A percentile compares a stretch with the other conserved stretches of the same genome.
Conservation (phyloP, 129 eudicot species). For the carrot (Daucus carota) region DH1_v3.0 NC_030383.2:62486001-62486500, state of each 20-base stretch:
- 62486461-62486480: slow-evolving; percentile 21
- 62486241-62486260: slow-evolving; percentile 32
- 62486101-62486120: slow-evolving; percentile 56
- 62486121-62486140: slow-evolving; percentile 36
- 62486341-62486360: slow-evolving; percentile 41
- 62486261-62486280: slow-evolving; percentile 17
- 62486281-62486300: slow-evolving; percentile 49
- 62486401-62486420: slow-evolving; percentile 46
- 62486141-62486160: slow-evolving; percentile 32
- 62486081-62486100: slow-evolving; percentile 38
- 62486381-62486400: slow-evolving; percentile 30
- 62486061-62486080: slow-evolving; percentile 58
- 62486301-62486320: slow-evolving; percentile 47
- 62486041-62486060: slow-evolving; percentile 58
- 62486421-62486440: slow-evolving; percentile 45
- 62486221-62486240: slow-evolving; percentile 33
- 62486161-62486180: slow-evolving; percentile 36
- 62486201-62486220: slow-evolving; percentile 44
- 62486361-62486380: slow-evolving; percentile 44
- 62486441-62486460: slow-evolving; percentile 48
- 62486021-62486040: slow-evolving; percentile 44
- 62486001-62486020: slow-evolving; percentile 41
- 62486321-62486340: slow-evolving; percentile 44
- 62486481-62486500: no score
- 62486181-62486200: slow-evolving; percentile 26